phyloP scores from a whole-genome alignment of 2,329 filamentous ascomycete species.

The Hymenoscyphus fraxineus region DNA sequence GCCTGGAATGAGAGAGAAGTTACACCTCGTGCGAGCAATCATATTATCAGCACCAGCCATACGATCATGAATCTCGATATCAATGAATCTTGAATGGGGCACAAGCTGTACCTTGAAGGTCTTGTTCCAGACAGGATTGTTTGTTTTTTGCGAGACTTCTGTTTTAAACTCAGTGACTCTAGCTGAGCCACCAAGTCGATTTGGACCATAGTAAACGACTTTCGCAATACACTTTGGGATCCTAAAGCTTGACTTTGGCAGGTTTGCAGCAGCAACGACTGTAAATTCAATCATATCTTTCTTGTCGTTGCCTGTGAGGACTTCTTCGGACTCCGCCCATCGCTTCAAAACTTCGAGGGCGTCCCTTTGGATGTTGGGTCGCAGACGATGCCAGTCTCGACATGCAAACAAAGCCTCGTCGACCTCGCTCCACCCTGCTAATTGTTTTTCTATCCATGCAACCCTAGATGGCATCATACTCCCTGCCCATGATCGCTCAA shows the following conservation, averaged over 20 bases:
- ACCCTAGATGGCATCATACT: slow-evolving; percentile 19
- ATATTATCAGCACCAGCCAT: slow-evolving; percentile 18
- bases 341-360: slow-evolving; percentile 17
- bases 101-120: slow-evolving; percentile 12
- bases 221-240: slow-evolving; percentile 14
- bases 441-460: slow-evolving; percentile 23
- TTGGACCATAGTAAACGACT: slow-evolving; percentile 15
- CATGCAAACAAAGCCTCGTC: slow-evolving; percentile 16
- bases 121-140: slow-evolving; percentile 23
- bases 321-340: slow-evolving; percentile 18
- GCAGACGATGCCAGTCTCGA: slow-evolving; percentile 17
- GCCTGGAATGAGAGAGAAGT: slow-evolving; percentile 18
- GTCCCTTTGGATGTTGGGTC: slow-evolving; percentile 11
- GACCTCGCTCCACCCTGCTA: slow-evolving; percentile 20
- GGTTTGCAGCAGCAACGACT: slow-evolving; percentile 15
- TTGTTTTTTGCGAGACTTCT: slow-evolving; percentile 14
- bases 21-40: slow-evolving; percentile 12
- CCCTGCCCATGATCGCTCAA: slow-evolving; percentile 18
- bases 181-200: slow-evolving; percentile 6
- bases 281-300: slow-evolving; percentile 18
- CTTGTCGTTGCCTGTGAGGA: slow-evolving; percentile 15
- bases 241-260: slow-evolving; percentile 20
- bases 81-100: slow-evolving; percentile 15
- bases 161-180: slow-evolving; percentile 20
- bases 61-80: slow-evolving; percentile 21